Base-by-base conservation (phyloP, 306 rosid genomes). In the Abrus precatorius region DNA sequence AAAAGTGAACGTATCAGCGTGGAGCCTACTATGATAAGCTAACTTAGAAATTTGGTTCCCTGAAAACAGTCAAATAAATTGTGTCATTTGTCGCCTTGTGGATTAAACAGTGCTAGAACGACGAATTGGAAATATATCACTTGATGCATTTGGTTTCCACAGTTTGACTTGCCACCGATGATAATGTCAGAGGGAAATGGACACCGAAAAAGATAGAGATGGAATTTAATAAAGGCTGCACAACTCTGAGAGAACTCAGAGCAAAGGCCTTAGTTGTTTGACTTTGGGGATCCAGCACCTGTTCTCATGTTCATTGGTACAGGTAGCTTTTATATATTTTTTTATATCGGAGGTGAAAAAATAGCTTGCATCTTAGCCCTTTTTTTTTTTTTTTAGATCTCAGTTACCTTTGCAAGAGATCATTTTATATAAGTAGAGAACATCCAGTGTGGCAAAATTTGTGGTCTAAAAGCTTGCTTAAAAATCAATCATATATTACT, bases 201-300 rank as follows among this genome's bases (percentile, higher is more conserved):
- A 61, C 49, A 41, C 56, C 20, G 1, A 56, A n/a, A 14, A 63
- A 60, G 75, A 69, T 45, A 12, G 50, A 48, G n/a, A 80, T 45
- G 2, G 70, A 56, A 70, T 83, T 53, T 73, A 81, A 62, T 54
- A 63, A 71, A 5, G 47, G 56, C 43, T 38, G 73, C 49, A 74
- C 20, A 20, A 20, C 20, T 20, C 20, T 20, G 20, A 20, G 20
- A 20, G 20, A 20, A 20, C 20, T 20, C 20, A 20, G 20, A 20
- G 20, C 20, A 20, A 20, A 20, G 20, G 20, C 20, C 20, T 20
- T 20, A 20, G 20, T 20, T 20, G 20, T 20, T 20, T 20, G 20
- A 20, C 20, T 20, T 20, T 20, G 34, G 44, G 32, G 50, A 64
- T n/a, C 5, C 9, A 60, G 70, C 41, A 61, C 61, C 0, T 14